Percentiles rank a stretch among this genome's conserved stretches.
phyloP scores from a whole-genome alignment of 768 basidiomycete genomes.

The Russula earlei region DNA sequence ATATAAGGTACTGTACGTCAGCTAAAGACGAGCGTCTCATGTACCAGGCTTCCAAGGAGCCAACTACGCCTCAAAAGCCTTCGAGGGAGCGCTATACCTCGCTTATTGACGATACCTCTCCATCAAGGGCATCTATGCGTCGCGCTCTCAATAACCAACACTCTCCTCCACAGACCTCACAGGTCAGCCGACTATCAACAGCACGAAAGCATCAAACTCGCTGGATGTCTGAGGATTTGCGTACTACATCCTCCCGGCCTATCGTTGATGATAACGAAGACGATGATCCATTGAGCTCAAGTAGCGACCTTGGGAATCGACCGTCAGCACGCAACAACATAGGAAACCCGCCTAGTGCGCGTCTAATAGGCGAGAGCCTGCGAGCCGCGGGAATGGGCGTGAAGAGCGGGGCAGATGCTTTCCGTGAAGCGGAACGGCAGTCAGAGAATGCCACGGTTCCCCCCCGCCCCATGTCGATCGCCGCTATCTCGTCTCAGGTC shows the following conservation, averaged over 20 bases:
- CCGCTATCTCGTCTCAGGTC: background rate
- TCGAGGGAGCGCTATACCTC: constrained; percentile 17
- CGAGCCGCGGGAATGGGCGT: constrained; percentile 59
- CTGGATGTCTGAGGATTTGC: constrained; percentile 45
- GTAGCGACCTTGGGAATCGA: constrained; percentile 32
- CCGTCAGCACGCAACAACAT: constrained; percentile 63
- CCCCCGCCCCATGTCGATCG: background rate
- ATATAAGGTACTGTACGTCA: background rate
- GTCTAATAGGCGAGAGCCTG: constrained; percentile 56
- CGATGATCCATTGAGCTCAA: constrained; percentile 17
- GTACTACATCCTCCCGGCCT: constrained; percentile 19
- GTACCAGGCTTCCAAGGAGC: constrained; percentile 12
- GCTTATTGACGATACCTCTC: constrained; percentile 12
- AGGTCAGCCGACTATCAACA: constrained; percentile 33
- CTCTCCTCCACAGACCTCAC: constrained; percentile 25
- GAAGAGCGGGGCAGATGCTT: constrained; percentile 29
- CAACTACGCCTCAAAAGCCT: constrained; percentile 18
- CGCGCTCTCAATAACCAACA: constrained; percentile 15
- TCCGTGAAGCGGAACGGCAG: constrained; percentile 16
- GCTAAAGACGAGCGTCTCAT: background rate
- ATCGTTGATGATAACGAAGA: constrained; percentile 24
- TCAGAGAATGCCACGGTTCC: background rate
- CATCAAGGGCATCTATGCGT: constrained; percentile 18
- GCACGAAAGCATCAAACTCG: constrained; percentile 41
- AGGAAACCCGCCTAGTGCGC: constrained; percentile 55